A percentile compares a stretch with the other conserved stretches of the same genome.
phyloP scores from a whole-genome alignment of 208 protist species.

The Trypanosomatidae sp. region DNA sequence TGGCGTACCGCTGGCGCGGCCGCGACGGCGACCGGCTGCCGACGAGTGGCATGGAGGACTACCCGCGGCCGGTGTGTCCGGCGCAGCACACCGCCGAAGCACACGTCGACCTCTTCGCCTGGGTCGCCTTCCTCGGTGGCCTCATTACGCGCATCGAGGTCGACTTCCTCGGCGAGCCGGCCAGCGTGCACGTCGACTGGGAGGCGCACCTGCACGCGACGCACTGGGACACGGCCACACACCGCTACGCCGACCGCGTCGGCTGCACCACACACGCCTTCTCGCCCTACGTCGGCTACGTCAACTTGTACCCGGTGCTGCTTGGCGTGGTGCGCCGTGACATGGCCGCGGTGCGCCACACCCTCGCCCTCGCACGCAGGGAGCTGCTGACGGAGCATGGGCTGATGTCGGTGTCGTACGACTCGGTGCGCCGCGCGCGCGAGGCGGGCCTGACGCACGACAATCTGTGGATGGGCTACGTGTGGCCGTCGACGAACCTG shows the following conservation, averaged over 20 bases:
- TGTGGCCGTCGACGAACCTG: slow-evolving; percentile 53
- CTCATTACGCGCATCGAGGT: slow-evolving; percentile 47
- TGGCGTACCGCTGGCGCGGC: slow-evolving; percentile 75
- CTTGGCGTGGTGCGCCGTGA: slow-evolving; percentile 32
- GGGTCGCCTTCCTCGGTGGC: slow-evolving; percentile 55
- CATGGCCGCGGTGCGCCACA: slow-evolving; percentile 14
- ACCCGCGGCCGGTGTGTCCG: slow-evolving; percentile 39
- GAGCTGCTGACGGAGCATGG: slow-evolving; percentile 44
- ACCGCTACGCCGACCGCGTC: slow-evolving; percentile 53
- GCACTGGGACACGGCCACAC: slow-evolving; percentile 45
- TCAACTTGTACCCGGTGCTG: slow-evolving; percentile 59
- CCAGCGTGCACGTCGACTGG: slow-evolving; percentile 48
- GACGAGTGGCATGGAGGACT: slow-evolving; percentile 77
- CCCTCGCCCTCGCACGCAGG: slow-evolving; percentile 23
- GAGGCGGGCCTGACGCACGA: slow-evolving; percentile 26
- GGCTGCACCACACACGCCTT: slow-evolving; percentile 37
- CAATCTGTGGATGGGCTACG: slow-evolving; percentile 57
- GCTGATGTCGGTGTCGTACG: slow-evolving; percentile 59
- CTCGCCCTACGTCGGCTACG: slow-evolving; percentile 63
- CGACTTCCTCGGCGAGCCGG: slow-evolving; percentile 18
- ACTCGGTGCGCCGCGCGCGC: slow-evolving; percentile 39
- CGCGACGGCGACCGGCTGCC: slow-evolving; percentile 28
- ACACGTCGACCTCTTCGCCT: slow-evolving; percentile 74
- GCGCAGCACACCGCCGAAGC: slow-evolving; percentile 40
- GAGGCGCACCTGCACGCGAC: slow-evolving; percentile 49